phyloP scores from a whole-genome alignment of 1,139 yeast genomes.

The Hemisphaericaspora xylanilytica region DNA sequence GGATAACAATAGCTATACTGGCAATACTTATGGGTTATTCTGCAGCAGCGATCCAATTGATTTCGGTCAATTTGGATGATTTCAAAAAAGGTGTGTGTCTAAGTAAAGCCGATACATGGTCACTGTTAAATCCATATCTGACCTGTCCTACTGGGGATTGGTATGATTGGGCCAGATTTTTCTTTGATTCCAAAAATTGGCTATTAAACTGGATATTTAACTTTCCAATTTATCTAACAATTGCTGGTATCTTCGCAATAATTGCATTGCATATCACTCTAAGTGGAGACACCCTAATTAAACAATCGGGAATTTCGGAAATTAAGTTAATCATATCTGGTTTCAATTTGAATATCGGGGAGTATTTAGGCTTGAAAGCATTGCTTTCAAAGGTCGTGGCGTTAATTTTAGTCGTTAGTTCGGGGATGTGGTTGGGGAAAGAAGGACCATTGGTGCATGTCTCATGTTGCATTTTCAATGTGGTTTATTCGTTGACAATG shows the following conservation, averaged over 20 bases:
- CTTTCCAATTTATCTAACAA: constrained; percentile 36
- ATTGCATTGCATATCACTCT: constrained; percentile 33
- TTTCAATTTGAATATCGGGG: constrained; percentile 38
- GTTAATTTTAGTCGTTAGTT: constrained; percentile 63
- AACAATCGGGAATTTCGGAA: constrained; percentile 71
- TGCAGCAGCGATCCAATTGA: constrained; percentile 59
- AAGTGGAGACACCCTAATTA: constrained; percentile 42
- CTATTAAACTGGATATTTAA: constrained; percentile 26
- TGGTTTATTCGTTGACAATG: constrained; percentile 20
- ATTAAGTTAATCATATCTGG: constrained; percentile 65
- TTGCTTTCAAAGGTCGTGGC: constrained; percentile 53
- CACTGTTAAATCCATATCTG: constrained; percentile 43
- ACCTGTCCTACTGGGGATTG: constrained; percentile 46
- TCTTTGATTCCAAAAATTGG: constrained; percentile 22
- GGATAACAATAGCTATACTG: constrained; percentile 58
- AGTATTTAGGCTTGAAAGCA: constrained; percentile 48
- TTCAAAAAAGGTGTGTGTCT: constrained; percentile 49
- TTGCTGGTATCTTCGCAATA: constrained; percentile 27
- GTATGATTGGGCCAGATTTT: constrained; percentile 39
- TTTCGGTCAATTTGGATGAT: constrained; percentile 63
- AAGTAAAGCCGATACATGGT: constrained; percentile 40
- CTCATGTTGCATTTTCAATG: constrained; percentile 58
- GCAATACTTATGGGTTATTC: constrained; percentile 59
- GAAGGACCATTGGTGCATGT: constrained; percentile 94
- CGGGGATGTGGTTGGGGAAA: constrained; percentile 88